Base-by-base conservation (phyloP, 257 asterid genomes). In the Salvia hispanica region DNA sequence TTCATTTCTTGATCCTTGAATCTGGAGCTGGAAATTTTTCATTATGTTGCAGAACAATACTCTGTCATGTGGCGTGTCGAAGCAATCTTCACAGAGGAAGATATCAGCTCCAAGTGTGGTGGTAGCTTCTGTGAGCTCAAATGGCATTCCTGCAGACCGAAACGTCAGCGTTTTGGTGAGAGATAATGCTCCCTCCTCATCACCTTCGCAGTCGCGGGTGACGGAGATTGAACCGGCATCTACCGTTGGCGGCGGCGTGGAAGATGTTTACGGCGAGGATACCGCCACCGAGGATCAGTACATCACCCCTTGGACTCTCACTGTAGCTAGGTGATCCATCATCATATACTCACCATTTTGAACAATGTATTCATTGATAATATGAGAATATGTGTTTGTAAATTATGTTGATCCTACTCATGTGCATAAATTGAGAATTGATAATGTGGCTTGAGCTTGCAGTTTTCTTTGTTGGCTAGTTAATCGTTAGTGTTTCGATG, bases 241-340 rank as follows among this genome's bases (percentile, higher is more conserved):
- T 55, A 34, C 81, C 60, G 86, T 80, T 43, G 86, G 85, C 54
- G 92, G 95, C 31, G 92, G 92, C 36, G 95, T 87, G 43, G 85
- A 82, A 45, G 95, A 87, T 48, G 85, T 87, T 56, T 87, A 87
- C 77, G 95, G 95, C 2, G 95, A 87, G 83, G 95, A 87, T 83
- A 83, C 78, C 66, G 95, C 95, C 84, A 83, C 90, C 12, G 92
- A 87, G 81, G 88, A 85, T 78, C 91, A 81, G 74, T 76, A 70
- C 39, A 80, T 85, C 73, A 87, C 92, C 36, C 95, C 95, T 6
- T 87, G 95, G 95, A 81, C 87, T 58, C 84, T 81, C 76, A 67
- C 85, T 44, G 91, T 87, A 70, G 95, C 95, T 70, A 87, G 95
- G 95, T 85, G 75, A 79, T 58, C 6, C 15, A 63, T 67, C 77